phyloP scores from a whole-genome alignment of 2,329 filamentous ascomycete species.

The Aspergillus transmontanensis region DNA sequence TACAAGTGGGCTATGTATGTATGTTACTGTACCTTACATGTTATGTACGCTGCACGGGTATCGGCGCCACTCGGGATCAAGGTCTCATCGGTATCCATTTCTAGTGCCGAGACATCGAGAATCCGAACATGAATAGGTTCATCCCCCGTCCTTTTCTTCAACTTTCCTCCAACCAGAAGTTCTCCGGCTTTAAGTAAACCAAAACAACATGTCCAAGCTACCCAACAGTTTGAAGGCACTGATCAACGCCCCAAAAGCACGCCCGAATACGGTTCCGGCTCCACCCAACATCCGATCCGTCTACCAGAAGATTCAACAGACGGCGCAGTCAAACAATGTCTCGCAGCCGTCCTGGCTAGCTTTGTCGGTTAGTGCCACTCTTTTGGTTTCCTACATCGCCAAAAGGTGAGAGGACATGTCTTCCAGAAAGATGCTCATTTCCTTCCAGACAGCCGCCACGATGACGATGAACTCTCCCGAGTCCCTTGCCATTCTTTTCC shows the following conservation, averaged over 20 bases:
- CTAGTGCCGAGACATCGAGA: conserved; percentile 2
- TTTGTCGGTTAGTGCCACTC: conserved; percentile 55
- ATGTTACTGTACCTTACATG: neutral
- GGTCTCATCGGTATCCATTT: conserved; percentile 2
- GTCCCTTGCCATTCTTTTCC: conserved; percentile 66
- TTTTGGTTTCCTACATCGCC: neutral
- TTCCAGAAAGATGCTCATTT: neutral
- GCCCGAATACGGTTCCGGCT: conserved; percentile 66
- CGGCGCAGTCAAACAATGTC: conserved; percentile 64
- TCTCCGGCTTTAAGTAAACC: neutral
- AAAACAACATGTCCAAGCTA: conserved; percentile 68
- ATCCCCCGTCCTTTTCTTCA: neutral
- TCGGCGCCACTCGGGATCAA: neutral
- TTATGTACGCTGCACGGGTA: neutral
- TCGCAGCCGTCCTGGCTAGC: conserved; percentile 67
- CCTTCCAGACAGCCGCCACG: conserved; percentile 72
- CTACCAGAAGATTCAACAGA: conserved; percentile 64
- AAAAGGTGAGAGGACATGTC: neutral
- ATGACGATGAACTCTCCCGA: conserved; percentile 86
- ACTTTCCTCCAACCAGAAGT: neutral
- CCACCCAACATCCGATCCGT: conserved; percentile 65
- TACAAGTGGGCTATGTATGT: neutral
- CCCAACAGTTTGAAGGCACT: conserved; percentile 71
- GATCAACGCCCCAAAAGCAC: conserved; percentile 69
- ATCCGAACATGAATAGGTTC: neutral